Evolutionary conservation across 352 stramenopile species (phyloP).

Genomic region (Phytophthora ramorum): DNA sequence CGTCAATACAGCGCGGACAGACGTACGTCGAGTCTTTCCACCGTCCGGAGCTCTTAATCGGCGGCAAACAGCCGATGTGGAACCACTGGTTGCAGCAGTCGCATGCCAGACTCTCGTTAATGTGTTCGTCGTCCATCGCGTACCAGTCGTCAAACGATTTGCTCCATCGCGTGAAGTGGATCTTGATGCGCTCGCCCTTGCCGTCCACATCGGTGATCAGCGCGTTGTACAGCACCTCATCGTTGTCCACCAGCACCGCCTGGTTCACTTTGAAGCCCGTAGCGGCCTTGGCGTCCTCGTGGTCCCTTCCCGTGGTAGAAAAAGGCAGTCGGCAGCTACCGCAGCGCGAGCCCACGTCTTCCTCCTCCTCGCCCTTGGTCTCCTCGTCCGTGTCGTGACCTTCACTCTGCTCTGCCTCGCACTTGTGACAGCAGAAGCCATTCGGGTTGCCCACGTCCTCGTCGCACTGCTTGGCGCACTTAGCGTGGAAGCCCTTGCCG

Average conservation of each 20-base stretch:
- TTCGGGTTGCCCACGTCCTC: slow-evolving; percentile 63
- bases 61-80: slow-evolving; percentile 84
- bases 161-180: slow-evolving; percentile 87
- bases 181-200: slow-evolving; percentile 79
- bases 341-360: slow-evolving; percentile 72
- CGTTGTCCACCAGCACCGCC: slow-evolving; percentile 85
- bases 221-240: slow-evolving; percentile 89
- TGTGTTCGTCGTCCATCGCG: slow-evolving; percentile 89
- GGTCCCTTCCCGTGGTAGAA: slow-evolving; percentile 40
- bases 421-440: slow-evolving; percentile 81
- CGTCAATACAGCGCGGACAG: slow-evolving; percentile 79
- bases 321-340: slow-evolving; percentile 72
- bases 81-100: slow-evolving; percentile 91
- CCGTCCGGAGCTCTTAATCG: slow-evolving; percentile 84
- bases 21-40: slow-evolving; percentile 91
- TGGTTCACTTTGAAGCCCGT: slow-evolving; percentile 81
- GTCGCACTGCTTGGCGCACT: slow-evolving; percentile 59
- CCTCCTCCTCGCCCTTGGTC: slow-evolving; percentile 39
- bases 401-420: slow-evolving; percentile 71
- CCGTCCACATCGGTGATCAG: slow-evolving; percentile 85
- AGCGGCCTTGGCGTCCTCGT: slow-evolving; percentile 27
- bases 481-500: slow-evolving; percentile 79
- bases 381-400: slow-evolving; percentile 57
- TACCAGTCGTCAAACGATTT: slow-evolving; percentile 92
- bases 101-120: slow-evolving; percentile 90